Base-by-base conservation (phyloP, 306 rosid species). In the Cicer chorassanicum region DNA sequence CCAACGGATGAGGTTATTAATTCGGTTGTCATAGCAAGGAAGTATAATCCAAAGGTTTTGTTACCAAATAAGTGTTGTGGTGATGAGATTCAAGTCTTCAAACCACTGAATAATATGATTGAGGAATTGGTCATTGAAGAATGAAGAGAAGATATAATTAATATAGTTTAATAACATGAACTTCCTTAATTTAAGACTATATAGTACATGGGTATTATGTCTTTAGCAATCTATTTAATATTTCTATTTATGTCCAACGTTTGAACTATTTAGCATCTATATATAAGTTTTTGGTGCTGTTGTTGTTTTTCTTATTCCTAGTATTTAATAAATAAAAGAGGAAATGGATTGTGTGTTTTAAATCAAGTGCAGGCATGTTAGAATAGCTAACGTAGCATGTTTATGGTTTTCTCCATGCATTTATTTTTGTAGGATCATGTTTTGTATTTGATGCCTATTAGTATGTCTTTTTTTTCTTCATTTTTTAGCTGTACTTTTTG, bases 51-150 rank as follows among this genome's bases (percentile, higher is more conserved):
- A 1, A 62, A 39, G 29, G 46, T 39, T 62, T n/a, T 62, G 9
- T 3, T 60, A 34, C 65, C 65, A 60, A 60, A 34, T 15, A 60
- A 60, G 65, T 12, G 7, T 6, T 49, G 65, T 60, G 34, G 43
- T 12, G 65, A 60, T 60, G 65, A 60, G 65, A n/a, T 60, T 60
- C 65, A 60, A 60, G 43, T 42, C 5, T 12, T 60, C 65, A 60
- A 60, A 60, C 65, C 65, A n/a, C 4, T 60, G 10, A 53, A 15
- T 53, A 53, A 53, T 18, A 53, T 53, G 34, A 60, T 60, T 34
- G 65, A 60, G 43, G 65, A 60, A 60, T 60, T 60, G 65, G 65
- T 60, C 41, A n/a, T 60, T 6, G 43, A 60, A 60, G 9, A 60
- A 60, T 60, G 34, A 60, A 60, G 64, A 14, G 21, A 57, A 9